A percentile compares a stretch with the other conserved stretches of the same genome.
These are phyloP conservation scores for Fonsecaea pugnacius DNA, from an alignment of 2,329 filamentous ascomycete species.

Conservation along the genomic window DNA sequence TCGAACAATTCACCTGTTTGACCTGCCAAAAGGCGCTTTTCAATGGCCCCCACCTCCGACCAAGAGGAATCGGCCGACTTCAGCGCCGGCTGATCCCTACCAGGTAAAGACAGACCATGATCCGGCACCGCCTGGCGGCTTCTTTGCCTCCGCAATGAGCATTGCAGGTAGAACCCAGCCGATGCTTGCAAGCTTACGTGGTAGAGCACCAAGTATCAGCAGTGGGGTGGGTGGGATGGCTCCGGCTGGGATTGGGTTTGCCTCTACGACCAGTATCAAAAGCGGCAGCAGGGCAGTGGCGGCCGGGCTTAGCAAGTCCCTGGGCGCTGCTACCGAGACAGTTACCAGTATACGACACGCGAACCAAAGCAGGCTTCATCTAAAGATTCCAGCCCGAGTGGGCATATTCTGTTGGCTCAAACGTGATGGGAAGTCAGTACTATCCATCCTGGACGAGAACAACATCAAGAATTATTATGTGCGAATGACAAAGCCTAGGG, in stretches of 20 bases:
- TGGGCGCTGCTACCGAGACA: conserved; percentile 54
- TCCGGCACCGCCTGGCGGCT: conserved; percentile 55
- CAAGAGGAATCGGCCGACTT: conserved; percentile 49
- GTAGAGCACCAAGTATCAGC: conserved; percentile 54
- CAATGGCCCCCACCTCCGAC: conserved; percentile 75
- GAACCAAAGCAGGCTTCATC: conserved; percentile 54
- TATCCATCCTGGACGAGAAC: conserved; percentile 51
- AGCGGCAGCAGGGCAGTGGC: conserved; percentile 54
- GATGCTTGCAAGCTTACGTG: conserved; percentile 69
- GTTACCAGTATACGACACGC: conserved; percentile 54
- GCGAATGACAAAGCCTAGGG: conserved; percentile 37
- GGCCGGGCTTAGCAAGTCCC: conserved; percentile 56
- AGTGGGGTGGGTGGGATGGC: conserved; percentile 50
- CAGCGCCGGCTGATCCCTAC: conserved; percentile 41
- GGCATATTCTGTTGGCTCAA: conserved; percentile 53
- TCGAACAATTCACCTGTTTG: conserved; percentile 91
- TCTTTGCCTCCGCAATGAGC: conserved; percentile 72
- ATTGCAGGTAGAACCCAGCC: conserved; percentile 64
- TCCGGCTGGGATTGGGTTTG: conserved; percentile 47
- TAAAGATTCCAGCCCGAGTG: conserved; percentile 47
- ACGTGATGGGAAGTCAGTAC: conserved; percentile 48
- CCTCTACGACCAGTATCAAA: conserved; percentile 53
- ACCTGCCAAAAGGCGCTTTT: conserved; percentile 80
- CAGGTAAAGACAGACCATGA: conserved; percentile 43
- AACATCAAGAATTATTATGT: conserved; percentile 42